Evolutionary conservation across 345 rosid species (phyloP).

Genomic region (Eucalyptus curtisii): DNA sequence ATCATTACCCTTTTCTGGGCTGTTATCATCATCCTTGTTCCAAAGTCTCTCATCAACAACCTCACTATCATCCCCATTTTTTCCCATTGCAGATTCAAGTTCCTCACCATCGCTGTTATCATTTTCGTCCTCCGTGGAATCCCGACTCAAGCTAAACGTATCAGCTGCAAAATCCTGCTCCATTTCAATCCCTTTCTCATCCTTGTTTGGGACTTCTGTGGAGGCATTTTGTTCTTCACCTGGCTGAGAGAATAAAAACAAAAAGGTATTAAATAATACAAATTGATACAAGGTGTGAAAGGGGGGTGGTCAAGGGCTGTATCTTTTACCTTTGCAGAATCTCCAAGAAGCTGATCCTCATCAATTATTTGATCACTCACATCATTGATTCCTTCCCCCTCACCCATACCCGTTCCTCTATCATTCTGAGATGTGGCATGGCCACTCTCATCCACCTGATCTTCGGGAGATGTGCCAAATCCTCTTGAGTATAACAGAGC

Average conservation of each 20-base stretch:
- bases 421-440: slow-evolving; percentile 36
- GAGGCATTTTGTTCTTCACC: slow-evolving; percentile 53
- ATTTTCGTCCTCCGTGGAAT: slow-evolving; percentile 44
- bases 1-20: slow-evolving; percentile 35
- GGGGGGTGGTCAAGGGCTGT: neutral
- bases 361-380: slow-evolving; percentile 84
- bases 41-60: slow-evolving; percentile 62
- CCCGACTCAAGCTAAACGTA: slow-evolving; percentile 61
- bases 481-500: slow-evolving; percentile 72
- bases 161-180: slow-evolving; percentile 68
- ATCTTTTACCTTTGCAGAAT: slow-evolving; percentile 50
- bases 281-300: neutral
- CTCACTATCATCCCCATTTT: slow-evolving; percentile 62
- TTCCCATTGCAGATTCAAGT: slow-evolving; percentile 70
- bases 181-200: slow-evolving; percentile 91
- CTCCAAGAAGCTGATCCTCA: slow-evolving; percentile 78
- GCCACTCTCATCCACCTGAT: slow-evolving; percentile 42
- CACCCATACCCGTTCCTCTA: slow-evolving; percentile 92
- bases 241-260: slow-evolving; percentile 19
- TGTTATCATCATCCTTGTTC: slow-evolving; percentile 57
- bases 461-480: slow-evolving; percentile 50
- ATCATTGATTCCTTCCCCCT: slow-evolving; percentile 73
- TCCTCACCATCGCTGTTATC: slow-evolving; percentile 45
- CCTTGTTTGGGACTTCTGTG: slow-evolving; percentile 38
- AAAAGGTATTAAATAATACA: neutral